Base-by-base conservation (phyloP, 78 protist species). In the Speleostelium caveatum region DNA sequence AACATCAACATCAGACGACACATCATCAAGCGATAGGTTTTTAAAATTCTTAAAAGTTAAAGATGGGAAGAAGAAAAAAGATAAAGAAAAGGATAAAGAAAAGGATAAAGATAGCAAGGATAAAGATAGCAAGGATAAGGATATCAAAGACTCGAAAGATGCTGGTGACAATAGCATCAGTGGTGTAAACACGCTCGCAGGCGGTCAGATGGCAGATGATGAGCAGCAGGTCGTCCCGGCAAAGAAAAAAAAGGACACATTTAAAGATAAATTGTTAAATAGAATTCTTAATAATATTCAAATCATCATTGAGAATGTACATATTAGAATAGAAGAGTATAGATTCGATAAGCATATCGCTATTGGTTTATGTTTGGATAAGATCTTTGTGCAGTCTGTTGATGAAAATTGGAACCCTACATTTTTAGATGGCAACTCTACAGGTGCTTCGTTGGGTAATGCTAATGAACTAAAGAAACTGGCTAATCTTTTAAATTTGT, bases 291-390 rank as follows among this genome's bases (percentile, higher is more conserved):
- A 83, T 35, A 83, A 83, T 45, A 4, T 83, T 28, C 91, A 83
- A 58, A 62, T 83, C n/a, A 73, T 83, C 2, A 38, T 83, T 22
- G 91, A 83, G 58, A 83, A 83, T 24, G 33, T 83, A n/a, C 91
- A 83, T 60, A 83, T 83, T 83, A 30, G 91, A 69, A 68, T 68
- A 42, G 91, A 83, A 60, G 78, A 79, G 38, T 67, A 55, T 45
- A 53, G 26, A 33, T 33, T 28, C 5, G 67, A 71, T 32, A 65
- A 66, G 22, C 28, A 42, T 19, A 62, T 83, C 16, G 91, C 91
- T 19, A 35, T 83, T 35, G 91, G 91, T 28, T 16, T 83, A 33
- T 83, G 91, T 59, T 60, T 83, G 38, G 91, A 83, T 30, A 67
- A 45, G 59, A 19, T 83, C 24, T 83, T 83, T 49, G 62, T 83